These are phyloP conservation scores for Camptophora hylomeconis DNA, from an alignment of 2,329 filamentous ascomycete species.

Conservation along the genomic window DNA sequence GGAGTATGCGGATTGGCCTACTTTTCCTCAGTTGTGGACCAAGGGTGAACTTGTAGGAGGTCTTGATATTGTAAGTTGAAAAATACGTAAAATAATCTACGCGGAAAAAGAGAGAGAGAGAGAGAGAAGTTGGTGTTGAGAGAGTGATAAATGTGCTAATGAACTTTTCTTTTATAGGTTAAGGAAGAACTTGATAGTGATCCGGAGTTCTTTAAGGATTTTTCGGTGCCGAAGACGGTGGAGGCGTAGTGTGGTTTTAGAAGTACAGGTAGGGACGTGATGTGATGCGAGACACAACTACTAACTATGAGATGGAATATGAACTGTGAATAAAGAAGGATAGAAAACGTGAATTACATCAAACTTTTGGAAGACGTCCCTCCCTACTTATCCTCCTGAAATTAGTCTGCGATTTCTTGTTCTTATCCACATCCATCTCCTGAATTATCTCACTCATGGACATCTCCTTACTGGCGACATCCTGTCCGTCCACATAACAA, in stretches of 20 bases:
- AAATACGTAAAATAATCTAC: too few species aligned
- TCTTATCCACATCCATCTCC: too few species aligned
- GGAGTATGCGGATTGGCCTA: constrained; percentile 97
- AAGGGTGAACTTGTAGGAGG: constrained; percentile 84
- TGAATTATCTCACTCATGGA: constrained; percentile 7
- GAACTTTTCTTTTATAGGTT: constrained; percentile 42
- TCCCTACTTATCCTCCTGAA: too few species aligned
- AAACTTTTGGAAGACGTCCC: too few species aligned
- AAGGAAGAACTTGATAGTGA: constrained; percentile 86
- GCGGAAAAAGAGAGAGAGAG: too few species aligned
- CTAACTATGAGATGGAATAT: too few species aligned
- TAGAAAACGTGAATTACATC: too few species aligned
- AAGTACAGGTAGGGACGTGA: too few species aligned
- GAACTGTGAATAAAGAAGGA: too few species aligned
- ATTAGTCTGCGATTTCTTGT: too few species aligned
- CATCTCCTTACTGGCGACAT: constrained; percentile 28
- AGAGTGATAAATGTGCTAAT: constrained; percentile 5
- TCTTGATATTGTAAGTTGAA: constrained; percentile 75
- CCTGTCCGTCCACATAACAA: constrained; percentile 63
- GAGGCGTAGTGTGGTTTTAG: constrained; percentile 11
- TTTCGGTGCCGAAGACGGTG: constrained; percentile 35
- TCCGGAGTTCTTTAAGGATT: constrained; percentile 67
- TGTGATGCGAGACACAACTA: too few species aligned
- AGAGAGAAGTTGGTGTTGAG: too few species aligned
- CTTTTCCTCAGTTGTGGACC: constrained; percentile 89